Conservation (phyloP, 2,329 filamentous ascomycete species). For the Aspergillus phoenicis region DNA sequence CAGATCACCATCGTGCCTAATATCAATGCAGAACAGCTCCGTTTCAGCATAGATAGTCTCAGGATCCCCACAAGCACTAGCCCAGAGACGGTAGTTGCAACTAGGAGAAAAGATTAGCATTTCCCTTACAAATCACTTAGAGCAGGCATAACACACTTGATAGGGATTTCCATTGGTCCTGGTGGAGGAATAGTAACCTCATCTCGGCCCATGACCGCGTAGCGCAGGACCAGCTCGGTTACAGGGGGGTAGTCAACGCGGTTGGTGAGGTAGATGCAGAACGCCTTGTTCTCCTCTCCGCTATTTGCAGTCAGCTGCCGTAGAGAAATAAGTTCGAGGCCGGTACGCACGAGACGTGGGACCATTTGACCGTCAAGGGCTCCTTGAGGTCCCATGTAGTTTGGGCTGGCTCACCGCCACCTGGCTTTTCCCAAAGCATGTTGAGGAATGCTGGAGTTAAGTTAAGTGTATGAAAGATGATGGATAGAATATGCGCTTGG, state of each 20-base stretch:
- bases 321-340: no score
- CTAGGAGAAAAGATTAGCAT: background rate
- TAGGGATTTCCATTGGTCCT: background rate
- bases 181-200: background rate
- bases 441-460: constrained; percentile 30
- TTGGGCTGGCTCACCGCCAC: background rate
- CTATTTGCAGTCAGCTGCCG: background rate
- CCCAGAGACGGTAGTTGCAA: background rate
- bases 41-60: background rate
- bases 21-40: background rate
- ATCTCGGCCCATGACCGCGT: background rate
- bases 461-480: background rate
- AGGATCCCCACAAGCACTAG: background rate
- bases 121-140: no score
- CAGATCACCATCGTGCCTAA: background rate
- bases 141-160: background rate
- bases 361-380: background rate
- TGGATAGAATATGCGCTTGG: no score
- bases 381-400: background rate
- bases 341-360: background rate
- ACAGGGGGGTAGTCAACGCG: background rate
- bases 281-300: background rate
- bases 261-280: constrained; percentile 1
- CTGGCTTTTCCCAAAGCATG: background rate
- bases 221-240: background rate